Evolutionary conservation across 306 rosid species (phyloP), one percentile per base, ranked within the genome.

Genomic region (Pterocarpus macrocarpus): DNA sequence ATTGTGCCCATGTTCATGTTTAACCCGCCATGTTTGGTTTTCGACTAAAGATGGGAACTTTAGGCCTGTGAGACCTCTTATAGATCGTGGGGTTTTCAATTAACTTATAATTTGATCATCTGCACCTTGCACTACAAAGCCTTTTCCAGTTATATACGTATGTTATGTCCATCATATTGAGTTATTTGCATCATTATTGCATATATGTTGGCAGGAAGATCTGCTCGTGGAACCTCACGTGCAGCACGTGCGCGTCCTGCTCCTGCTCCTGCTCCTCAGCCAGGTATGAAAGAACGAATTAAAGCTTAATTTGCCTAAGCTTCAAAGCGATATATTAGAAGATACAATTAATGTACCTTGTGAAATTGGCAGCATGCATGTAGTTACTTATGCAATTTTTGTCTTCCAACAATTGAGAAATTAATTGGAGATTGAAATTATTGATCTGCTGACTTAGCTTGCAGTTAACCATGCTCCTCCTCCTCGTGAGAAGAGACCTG

Each of bases 391-490:
- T 38, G 16, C 64, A 41, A 17, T 33, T 69, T 66, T 56, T 33
- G 55, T 13, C 35, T 10, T 41, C n/a, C 9, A 44, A 2, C 10
- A 53, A 22, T 22, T 22, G 1, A 22, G 28, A 22, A 22, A 22
- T 22, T 22, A 22, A 22, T 22, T 22, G 28, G 36, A 64, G 6
- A 69, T 15, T 2, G 5, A 34, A 6, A 16, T 5, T 69, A 12
- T 17, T 22, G 28, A 22, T 34, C 28, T 32, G n/a, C 58, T 55
- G 11, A 36, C 39, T 77, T 6, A 45, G 11, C 10, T 32, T 69
- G 87, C 86, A 89, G 97, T 77, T 59, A 34, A 57, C 57, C 82
- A 53, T 66, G 91, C 92, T 77, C 89, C 92, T 77, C 85, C 64
- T 16, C 89, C 85, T 47, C 50, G 81, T 41, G 85, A 87, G 28